Evolutionary conservation across 208 protist genomes (phyloP).

Genomic region (Phytomonas sp.): DNA sequence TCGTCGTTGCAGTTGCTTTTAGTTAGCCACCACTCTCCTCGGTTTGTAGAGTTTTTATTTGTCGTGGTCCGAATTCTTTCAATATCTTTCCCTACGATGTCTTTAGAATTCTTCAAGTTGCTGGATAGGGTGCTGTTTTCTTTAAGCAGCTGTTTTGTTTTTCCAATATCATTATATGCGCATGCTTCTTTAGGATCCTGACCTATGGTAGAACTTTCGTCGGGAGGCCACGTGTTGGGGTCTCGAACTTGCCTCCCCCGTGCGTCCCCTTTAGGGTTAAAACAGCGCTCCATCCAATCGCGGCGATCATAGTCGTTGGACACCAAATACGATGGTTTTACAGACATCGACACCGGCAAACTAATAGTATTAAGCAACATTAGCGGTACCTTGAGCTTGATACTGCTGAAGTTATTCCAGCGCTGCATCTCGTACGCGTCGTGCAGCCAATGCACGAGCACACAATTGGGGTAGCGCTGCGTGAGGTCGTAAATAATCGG

Average conservation of each 20-base stretch:
- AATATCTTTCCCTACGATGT: constrained; percentile 17
- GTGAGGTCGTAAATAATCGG: constrained; percentile 72
- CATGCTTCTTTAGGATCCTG: neutral
- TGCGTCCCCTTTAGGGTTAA: neutral
- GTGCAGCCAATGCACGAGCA: constrained; percentile 80
- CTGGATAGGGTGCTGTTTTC: neutral
- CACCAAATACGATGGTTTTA: neutral
- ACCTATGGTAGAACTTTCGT: neutral
- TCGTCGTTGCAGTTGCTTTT: constrained; percentile 51
- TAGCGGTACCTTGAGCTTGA: constrained; percentile 58
- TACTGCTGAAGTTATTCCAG: constrained; percentile 63
- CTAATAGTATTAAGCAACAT: constrained; percentile 71
- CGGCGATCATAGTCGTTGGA: neutral
- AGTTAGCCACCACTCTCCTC: constrained; percentile 45
- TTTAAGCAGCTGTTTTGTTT: neutral
- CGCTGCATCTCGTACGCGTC: constrained; percentile 85
- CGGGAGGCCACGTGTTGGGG: neutral
- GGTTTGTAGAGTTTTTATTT: constrained; percentile 14
- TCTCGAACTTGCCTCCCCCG: neutral
- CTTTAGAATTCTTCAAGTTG: constrained; percentile 11
- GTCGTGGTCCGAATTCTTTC: neutral
- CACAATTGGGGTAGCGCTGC: constrained; percentile 62
- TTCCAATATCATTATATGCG: neutral
- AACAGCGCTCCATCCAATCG: neutral
- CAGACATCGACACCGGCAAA: neutral